phyloP scores from a whole-genome alignment of 192 early-diverging fungal genomes.

The Coemansia sp. region DNA sequence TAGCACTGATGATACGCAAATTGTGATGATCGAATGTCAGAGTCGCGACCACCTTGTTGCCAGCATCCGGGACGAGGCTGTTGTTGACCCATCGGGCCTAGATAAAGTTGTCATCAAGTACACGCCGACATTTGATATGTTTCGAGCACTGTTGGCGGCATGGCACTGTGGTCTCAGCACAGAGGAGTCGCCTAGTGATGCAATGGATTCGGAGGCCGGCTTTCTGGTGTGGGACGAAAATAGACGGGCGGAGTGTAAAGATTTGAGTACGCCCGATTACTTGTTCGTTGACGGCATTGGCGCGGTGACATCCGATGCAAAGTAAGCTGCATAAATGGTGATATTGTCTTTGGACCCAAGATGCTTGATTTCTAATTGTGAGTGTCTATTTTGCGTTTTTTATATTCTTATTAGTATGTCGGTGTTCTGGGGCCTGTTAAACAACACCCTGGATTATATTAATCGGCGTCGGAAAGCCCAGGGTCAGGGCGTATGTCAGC shows the following conservation, averaged over 20 bases:
- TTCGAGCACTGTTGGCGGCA: constrained; percentile 43
- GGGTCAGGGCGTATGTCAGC: constrained; percentile 16
- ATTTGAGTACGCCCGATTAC: constrained; percentile 30
- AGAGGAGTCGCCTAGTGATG: background rate
- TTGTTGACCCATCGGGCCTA: constrained; percentile 13
- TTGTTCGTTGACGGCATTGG: constrained; percentile 48
- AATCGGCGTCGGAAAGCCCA: constrained; percentile 19
- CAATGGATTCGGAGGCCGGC: constrained; percentile 21
- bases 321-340: constrained; percentile 16
- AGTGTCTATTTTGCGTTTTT: background rate
- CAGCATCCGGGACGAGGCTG: constrained; percentile 9
- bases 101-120: constrained; percentile 35
- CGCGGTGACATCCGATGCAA: constrained; percentile 24
- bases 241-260: background rate
- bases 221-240: constrained; percentile 36
- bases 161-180: constrained; percentile 29
- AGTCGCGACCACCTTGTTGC: constrained; percentile 18
- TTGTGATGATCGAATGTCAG: constrained; percentile 44
- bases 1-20: background rate
- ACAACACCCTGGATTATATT: constrained; percentile 43
- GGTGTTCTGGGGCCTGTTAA: constrained; percentile 40
- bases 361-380: background rate
- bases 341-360: background rate
- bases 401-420: constrained; percentile 23
- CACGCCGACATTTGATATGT: constrained; percentile 25